Evolutionary conservation across 441 rosid species (phyloP), one percentile per base, ranked within the genome.

Genomic region (Pelargonium citronellum): DNA sequence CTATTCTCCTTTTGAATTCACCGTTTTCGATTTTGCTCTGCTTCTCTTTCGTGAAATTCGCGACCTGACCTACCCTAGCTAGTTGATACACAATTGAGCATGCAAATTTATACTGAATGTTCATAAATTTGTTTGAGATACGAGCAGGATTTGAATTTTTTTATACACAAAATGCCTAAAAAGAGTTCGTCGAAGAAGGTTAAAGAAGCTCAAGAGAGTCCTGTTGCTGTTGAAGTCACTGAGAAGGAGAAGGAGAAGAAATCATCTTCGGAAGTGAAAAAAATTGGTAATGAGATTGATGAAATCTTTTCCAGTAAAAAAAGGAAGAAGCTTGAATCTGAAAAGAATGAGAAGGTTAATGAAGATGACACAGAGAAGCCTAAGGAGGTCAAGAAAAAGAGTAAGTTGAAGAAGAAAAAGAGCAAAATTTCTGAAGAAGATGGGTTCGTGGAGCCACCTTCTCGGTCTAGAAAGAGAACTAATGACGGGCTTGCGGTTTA

Each of bases 401-500:
- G 62, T 10, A 57, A 71, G 71, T 60, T 22, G 68, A 78, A 60
- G 73, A 83, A 79, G 69, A 83, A 78, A 67, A 82, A 58, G 70
- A 84, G 69, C 67, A 69, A 39, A 44, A 78, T 46, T 64, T 80
- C 44, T 51, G 34, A 30, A 15, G 72, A 71, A 57, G 74, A 77
- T 8, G 80, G 69, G 5, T 74, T 74, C 12, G 67, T 30, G 1
- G 81, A 77, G 0, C 66, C 60, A 16, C 58, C 85, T 53, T 46
- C 78, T 58, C 72, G 71, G 39, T 51, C 83, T 3, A 77, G 87
- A 47, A 89, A 77, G 83, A 87, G 57, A 69, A 91, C 94, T 0
- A 81, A 55, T 3, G 90, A 85, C 53, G 96, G 94, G 17, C 51
- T 85, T 0, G 58, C 71, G 2, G 44, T 88, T 44, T 90, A 82